phyloP scores from a whole-genome alignment of 306 rosid genomes.

The Trifolium subterraneum region DNA sequence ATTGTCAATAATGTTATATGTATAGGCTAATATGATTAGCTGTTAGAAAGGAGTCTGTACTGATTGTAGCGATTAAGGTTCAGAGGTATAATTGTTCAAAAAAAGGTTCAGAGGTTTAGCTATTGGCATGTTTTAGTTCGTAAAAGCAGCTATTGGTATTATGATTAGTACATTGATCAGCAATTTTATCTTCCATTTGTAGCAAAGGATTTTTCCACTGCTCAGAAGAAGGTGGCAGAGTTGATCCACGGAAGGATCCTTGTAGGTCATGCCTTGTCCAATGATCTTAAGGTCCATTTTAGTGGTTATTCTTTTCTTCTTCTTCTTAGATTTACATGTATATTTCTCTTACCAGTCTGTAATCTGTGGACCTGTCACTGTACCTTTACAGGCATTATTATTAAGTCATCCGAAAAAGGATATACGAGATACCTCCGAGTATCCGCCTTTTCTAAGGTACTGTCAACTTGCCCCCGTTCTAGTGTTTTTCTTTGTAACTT shows the following conservation, averaged over 20 bases:
- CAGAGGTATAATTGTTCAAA: no score
- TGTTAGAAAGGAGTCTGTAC: not conserved
- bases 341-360: constrained; percentile 27
- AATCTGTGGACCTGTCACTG: constrained; percentile 27
- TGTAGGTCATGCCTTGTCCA: constrained; percentile 92
- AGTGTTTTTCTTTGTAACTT: not conserved
- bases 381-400: constrained; percentile 68
- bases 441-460: constrained; percentile 74
- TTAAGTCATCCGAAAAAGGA: constrained; percentile 92
- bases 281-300: constrained; percentile 84
- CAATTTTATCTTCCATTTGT: constrained; percentile 39
- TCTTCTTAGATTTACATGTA: not conserved
- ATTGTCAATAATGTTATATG: no score
- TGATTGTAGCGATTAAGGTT: constrained; percentile 23
- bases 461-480: constrained; percentile 24
- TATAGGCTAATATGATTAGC: not conserved
- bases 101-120: constrained; percentile 25
- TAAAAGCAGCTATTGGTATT: constrained; percentile 23
- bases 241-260: constrained; percentile 79
- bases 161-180: constrained; percentile 30
- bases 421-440: constrained; percentile 79
- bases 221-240: constrained; percentile 87
- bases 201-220: constrained; percentile 78
- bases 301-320: constrained; percentile 12
- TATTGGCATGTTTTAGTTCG: constrained; percentile 17